Base-by-base conservation (phyloP, 176 grass and related monocot genomes). In the Avena atlantica region DNA sequence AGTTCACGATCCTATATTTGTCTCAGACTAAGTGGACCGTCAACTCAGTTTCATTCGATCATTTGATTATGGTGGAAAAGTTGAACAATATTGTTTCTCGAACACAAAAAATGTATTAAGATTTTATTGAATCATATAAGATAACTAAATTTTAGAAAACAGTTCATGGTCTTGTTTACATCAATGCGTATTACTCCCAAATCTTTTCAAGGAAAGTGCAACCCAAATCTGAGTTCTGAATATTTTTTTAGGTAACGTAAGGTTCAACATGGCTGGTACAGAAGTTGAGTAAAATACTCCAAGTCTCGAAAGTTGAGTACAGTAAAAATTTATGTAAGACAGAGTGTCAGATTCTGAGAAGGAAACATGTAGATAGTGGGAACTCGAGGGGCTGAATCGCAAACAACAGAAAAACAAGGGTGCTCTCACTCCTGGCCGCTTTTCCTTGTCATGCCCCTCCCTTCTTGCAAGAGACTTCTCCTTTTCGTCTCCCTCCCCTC, bases 381-480 rank as follows among this genome's bases (percentile, higher is more conserved):
- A 73, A 62, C 0, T 0, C 0, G 0, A 59, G 77, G 81, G 40
- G 12, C 40, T 21, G 7, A 66, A 24, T 2, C 4, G 55, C 36
- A 73, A 87, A 73, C 47, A 16, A 3, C 56, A n/a, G 40, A 24
- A 62, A 84, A 61, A 79, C 65, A 50, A 79, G 34, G 84, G 65
- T 21, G 85, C 21, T 17, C 85, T 50, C 76, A 5, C 55, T 86
- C 19, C 24, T 80, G 66, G 40, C 65, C 53, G 53, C 86, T 87
- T 81, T 74, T 87, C 71, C 59, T 50, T 89, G 55, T 36, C 24
- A 42, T 74, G 68, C 79, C 47, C 47, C 47, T 82, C 9, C 12
- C 19, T 44, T 62, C 73, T 2, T 31, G 29, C 65, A 37, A 37
- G 6, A 67, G 64, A 37, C 13, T 31, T n/a, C 59, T 69, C 65